Base-by-base conservation (phyloP, 768 basidiomycete genomes). In the Termitomyces sp. region DNA sequence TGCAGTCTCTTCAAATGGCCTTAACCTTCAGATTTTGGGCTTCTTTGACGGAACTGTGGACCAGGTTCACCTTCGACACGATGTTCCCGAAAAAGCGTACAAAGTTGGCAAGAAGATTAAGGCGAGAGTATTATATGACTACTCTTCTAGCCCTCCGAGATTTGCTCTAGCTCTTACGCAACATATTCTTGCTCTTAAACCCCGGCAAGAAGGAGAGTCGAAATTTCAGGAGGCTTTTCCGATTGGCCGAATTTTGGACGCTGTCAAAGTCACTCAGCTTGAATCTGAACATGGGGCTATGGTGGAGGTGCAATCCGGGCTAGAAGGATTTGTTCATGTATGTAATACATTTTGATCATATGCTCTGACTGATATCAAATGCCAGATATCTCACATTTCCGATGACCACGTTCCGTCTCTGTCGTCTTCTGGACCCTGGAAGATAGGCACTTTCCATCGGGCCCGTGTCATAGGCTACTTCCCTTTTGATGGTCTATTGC, bases 1-100 rank as follows among this genome's bases (percentile, higher is more conserved):
- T 2, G 83, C 84, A 19, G 79, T 89, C 21, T 76, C 84, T 41
- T 75, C 86, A 16, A 78, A 72, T 25, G 97, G 97, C 17, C 73
- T 98, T 34, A 91, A 90, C 67, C 73, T 98, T 30, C 95, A 96
- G 71, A 76, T 98, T 17, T 79, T 95, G 25, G 94, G 93, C 0
- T 95, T 89, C 69, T 98, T 94, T 70, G 88, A 91, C 37, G 96
- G 94, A 32, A 96, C 93, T 0, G 78, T 90, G 25, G 94, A 97
- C 65, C 77, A 83, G 35, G 80, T 88, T 56, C 96, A 98, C 71
- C 72, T 96, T 14, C 78, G 68, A 21, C 73, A 73, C 12, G 76
- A 77, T 35, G 62, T 68, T 5, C 63, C 72, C 40, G 72, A 69
- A 21, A 76, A 77, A 51, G 64, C 70, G 11, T 81, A 79, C 68